These are phyloP conservation scores for Rhizophora mangle DNA, from an alignment of 345 rosid species.

Conservation along the genomic window DNA sequence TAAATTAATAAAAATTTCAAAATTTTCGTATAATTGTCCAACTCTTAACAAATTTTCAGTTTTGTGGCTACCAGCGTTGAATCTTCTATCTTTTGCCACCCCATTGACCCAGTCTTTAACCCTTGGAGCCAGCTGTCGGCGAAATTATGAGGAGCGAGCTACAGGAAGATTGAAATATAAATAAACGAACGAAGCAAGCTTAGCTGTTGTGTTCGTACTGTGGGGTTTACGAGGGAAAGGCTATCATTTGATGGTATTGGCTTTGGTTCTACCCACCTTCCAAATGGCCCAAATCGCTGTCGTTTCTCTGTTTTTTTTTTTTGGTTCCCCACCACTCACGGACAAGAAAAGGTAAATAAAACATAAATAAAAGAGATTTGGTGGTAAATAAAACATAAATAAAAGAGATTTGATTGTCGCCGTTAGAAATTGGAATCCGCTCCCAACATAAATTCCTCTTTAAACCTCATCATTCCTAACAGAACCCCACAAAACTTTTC, in stretches of 20 bases:
- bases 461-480: neutral
- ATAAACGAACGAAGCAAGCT: conserved; percentile 20
- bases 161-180: neutral
- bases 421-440: neutral
- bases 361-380: neutral
- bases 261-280: conserved; percentile 56
- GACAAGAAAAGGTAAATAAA: neutral
- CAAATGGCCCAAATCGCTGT: conserved; percentile 39
- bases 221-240: conserved; percentile 19
- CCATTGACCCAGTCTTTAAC: neutral
- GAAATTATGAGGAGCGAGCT: neutral
- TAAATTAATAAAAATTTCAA: no score
- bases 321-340: neutral
- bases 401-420: no score
- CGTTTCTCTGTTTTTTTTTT: conserved; percentile 16
- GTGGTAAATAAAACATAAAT: neutral
- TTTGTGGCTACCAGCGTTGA: conserved; percentile 14
- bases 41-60: neutral
- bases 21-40: no score
- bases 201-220: conserved; percentile 54
- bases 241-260: conserved; percentile 8
- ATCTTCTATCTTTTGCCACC: neutral
- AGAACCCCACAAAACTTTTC: neutral
- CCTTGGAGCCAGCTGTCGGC: conserved; percentile 36
- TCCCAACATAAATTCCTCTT: conserved; percentile 5